Evolutionary conservation across 2,329 filamentous ascomycete species (phyloP).

Genomic region (Stagonosporopsis rhizophila): DNA sequence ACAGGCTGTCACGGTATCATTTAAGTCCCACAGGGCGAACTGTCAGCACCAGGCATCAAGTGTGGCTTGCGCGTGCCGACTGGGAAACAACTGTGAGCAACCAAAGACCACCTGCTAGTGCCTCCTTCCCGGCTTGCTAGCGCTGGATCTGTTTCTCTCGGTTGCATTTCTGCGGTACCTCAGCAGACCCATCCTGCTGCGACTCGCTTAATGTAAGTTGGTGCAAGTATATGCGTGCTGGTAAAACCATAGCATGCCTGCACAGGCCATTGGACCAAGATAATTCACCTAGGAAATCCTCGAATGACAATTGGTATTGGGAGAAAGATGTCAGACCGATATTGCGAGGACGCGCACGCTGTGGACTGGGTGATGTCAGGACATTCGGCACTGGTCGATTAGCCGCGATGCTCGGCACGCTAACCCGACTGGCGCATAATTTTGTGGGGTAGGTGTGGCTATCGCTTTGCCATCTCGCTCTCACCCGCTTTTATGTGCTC

Average conservation of each 20-base stretch:
- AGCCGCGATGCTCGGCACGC: slow-evolving; percentile 15
- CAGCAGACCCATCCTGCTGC: background rate
- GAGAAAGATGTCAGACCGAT: background rate
- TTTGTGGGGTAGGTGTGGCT: slow-evolving; percentile 21
- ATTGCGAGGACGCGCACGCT: slow-evolving; percentile 15
- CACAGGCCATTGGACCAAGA: slow-evolving; percentile 6
- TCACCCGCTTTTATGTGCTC: slow-evolving; percentile 14
- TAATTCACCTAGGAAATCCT: background rate
- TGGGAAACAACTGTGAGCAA: slow-evolving; percentile 1
- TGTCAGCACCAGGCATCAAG: slow-evolving; percentile 2
- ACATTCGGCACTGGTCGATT: slow-evolving; percentile 13
- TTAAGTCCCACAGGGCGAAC: background rate
- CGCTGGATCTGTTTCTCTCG: slow-evolving; percentile 11
- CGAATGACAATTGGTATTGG: slow-evolving; percentile 3
- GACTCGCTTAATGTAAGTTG: slow-evolving; percentile 1
- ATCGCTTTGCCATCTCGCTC: slow-evolving; percentile 12
- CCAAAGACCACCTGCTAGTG: slow-evolving; percentile 2
- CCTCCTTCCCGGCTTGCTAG: slow-evolving; percentile 7
- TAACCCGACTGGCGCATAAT: background rate
- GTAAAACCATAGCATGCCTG: slow-evolving; percentile 6
- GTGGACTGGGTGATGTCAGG: slow-evolving; percentile 20
- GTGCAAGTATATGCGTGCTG: background rate
- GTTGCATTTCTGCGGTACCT: slow-evolving; percentile 13
- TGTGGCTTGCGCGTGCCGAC: background rate
- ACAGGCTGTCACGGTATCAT: slow-evolving; percentile 6